phyloP scores from a whole-genome alignment of 2,329 filamentous ascomycete species.

The Colletotrichum truncatum region DNA sequence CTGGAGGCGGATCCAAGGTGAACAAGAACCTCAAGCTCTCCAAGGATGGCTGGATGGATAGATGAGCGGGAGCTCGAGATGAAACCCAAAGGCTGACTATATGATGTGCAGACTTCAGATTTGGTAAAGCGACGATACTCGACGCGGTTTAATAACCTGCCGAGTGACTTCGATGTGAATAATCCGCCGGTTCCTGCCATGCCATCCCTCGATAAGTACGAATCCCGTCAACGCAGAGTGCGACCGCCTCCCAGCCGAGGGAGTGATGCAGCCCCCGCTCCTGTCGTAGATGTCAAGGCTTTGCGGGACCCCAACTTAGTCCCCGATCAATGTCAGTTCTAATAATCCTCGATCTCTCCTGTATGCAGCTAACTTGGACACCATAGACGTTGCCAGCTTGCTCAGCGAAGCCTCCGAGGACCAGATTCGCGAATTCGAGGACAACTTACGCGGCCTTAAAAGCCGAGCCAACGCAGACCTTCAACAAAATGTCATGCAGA shows the following conservation, averaged over 20 bases:
- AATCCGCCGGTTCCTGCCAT: slow-evolving; percentile 78
- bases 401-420: slow-evolving; percentile 87
- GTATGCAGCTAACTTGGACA: slow-evolving; percentile 24
- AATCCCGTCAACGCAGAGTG: slow-evolving; percentile 55
- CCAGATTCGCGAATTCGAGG: slow-evolving; percentile 85
- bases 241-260: slow-evolving; percentile 64
- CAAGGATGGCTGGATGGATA: background rate
- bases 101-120: slow-evolving; percentile 69
- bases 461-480: slow-evolving; percentile 82
- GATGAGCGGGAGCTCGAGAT: background rate
- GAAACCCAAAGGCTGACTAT: background rate
- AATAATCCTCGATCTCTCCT: background rate
- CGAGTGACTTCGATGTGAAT: slow-evolving; percentile 73
- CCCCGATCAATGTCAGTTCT: slow-evolving; percentile 77
- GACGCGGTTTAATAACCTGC: slow-evolving; percentile 84
- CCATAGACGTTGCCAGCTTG: slow-evolving; percentile 69
- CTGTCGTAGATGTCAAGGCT: slow-evolving; percentile 79
- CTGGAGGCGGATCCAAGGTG: slow-evolving; percentile 64
- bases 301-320: slow-evolving; percentile 82
- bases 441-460: slow-evolving; percentile 79
- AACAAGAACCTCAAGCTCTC: slow-evolving; percentile 25
- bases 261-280: slow-evolving; percentile 59
- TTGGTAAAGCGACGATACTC: slow-evolving; percentile 96
- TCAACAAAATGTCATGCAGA: slow-evolving; percentile 96
- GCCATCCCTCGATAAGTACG: slow-evolving; percentile 68